Evolutionary conservation across 805 yeast genomes (phyloP), one percentile per base, ranked within the genome.

Genomic region (Myxozyma melibiosi): DNA sequence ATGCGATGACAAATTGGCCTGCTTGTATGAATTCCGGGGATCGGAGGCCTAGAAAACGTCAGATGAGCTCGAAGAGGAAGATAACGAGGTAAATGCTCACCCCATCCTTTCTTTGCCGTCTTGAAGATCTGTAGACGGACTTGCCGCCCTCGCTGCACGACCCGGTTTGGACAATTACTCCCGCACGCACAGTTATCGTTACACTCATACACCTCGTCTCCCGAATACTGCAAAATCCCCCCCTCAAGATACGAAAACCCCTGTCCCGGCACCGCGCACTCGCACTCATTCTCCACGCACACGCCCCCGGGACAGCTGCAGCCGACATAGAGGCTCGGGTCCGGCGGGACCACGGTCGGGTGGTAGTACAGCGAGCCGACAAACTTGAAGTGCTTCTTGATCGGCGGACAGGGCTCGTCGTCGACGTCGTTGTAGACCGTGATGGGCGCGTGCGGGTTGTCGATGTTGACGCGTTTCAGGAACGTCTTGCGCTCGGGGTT

Each of bases 61-160:
- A 22, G 5, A 35, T 33, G 3, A 22, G 39, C 9, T 25, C 14
- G n/a, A 33, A 6, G 6, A 16, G 1, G 22, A 20, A 18, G 18
- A 27, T 38, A 33, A 11, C 11, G n/a, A 8, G 24, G 18, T 16
- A 18, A 18, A 20, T 18, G 20, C 49, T 3, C 43, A 39, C 58
- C 63, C 61, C 60, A 59, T 25, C 63, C 63, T 40, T 47, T 56
- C n/a, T 35, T 34, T 37, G 16, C 20, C 6, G 63, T 59, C 41
- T 55, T 52, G 43, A 59, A 59, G 3, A 59, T 7, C 18, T 59
- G 54, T 7, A 59, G 45, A 9, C 38, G 44, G 18, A 51, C 38
- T 9, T 24, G 14, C 13, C 60, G 47, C 3, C 63, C 63, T 2
- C 55, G 51, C 45, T 55, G 61, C 9, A 51, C 61, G 14, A 59